Conservation (phyloP, 257 asterid genomes). For the Lantana camara region DNA sequence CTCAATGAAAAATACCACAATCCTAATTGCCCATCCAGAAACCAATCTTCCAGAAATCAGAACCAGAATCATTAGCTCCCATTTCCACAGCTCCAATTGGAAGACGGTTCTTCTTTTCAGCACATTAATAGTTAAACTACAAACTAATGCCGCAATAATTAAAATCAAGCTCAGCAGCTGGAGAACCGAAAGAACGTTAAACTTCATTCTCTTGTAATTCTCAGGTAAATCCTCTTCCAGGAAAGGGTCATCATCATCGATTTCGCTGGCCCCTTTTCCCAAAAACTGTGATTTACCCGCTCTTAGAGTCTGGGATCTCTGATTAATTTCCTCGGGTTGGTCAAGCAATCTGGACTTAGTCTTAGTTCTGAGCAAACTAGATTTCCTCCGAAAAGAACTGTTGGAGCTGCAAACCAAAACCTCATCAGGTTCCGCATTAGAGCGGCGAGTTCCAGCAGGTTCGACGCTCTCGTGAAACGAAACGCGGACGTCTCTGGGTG, state of each 20-base stretch:
- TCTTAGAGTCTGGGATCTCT: constrained; percentile 41
- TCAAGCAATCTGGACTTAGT: constrained; percentile 69
- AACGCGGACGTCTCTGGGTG: constrained; percentile 57
- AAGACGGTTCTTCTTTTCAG: constrained; percentile 34
- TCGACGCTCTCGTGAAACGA: constrained; percentile 48
- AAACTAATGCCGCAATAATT: constrained; percentile 51
- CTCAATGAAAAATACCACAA: constrained; percentile 67
- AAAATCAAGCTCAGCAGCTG: constrained; percentile 63
- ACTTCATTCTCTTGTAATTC: constrained; percentile 63
- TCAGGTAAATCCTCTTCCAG: constrained; percentile 80
- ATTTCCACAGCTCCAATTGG: constrained; percentile 68
- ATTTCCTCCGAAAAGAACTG: constrained; percentile 54
- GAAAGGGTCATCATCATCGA: constrained; percentile 88
- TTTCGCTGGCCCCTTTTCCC: constrained; percentile 47
- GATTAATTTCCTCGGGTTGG: constrained; percentile 56
- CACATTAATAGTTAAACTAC: constrained; percentile 44
- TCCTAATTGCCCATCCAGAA: constrained; percentile 79
- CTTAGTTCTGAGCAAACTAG: constrained; percentile 45
- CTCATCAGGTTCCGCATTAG: constrained; percentile 58
- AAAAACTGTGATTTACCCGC: constrained; percentile 47
- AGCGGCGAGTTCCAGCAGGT: constrained; percentile 45
- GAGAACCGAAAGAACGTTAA: constrained; percentile 43
- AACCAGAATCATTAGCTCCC: constrained; percentile 80
- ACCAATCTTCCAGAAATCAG: constrained; percentile 76
- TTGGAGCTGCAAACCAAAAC: constrained; percentile 56